Conservation (phyloP, 2,329 filamentous ascomycete species). For the Paraconiothyrium sp. region DNA sequence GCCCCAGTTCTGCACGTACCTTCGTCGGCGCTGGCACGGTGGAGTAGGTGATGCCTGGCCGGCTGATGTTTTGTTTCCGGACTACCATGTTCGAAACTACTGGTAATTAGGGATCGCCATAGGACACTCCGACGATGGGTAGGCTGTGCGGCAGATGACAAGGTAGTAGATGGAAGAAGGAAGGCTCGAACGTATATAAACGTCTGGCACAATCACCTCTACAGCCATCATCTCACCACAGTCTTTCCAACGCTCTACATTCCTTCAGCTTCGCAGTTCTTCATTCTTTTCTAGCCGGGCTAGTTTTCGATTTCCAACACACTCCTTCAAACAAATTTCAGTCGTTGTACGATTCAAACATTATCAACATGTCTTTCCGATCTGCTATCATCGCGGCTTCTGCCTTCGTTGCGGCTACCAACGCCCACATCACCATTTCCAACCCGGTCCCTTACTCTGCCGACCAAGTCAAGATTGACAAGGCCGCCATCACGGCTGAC, state of each 20-base stretch:
- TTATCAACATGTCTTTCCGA: conserved; percentile 61
- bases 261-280: conserved; percentile 29
- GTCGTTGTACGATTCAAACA: conserved; percentile 28
- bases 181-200: conserved; percentile 37
- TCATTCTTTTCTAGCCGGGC: conserved; percentile 42
- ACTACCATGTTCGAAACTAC: conserved; percentile 33
- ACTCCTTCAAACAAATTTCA: conserved; percentile 25
- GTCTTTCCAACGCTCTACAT: conserved; percentile 25
- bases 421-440: conserved; percentile 79
- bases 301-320: conserved; percentile 34
- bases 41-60: conserved; percentile 31
- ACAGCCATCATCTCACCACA: conserved; percentile 32
- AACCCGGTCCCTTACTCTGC: conserved; percentile 71
- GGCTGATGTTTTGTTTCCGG: conserved; percentile 38
- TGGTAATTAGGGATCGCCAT: conserved; percentile 43
- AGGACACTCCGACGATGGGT: conserved; percentile 17
- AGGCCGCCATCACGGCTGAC: conserved; percentile 67
- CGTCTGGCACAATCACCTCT: conserved; percentile 19
- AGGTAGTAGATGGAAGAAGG: neutral
- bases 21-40: conserved; percentile 38
- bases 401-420: conserved; percentile 64
- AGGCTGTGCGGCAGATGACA: conserved; percentile 22
- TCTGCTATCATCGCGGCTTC: conserved; percentile 59
- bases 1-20: conserved; percentile 40
- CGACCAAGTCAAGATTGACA: conserved; percentile 59